A percentile compares a stretch with the other conserved stretches of the same genome.
Evolutionary conservation across 177 flowering plant genomes (phyloP).

Genomic region (Tripterygium wilfordii): DNA sequence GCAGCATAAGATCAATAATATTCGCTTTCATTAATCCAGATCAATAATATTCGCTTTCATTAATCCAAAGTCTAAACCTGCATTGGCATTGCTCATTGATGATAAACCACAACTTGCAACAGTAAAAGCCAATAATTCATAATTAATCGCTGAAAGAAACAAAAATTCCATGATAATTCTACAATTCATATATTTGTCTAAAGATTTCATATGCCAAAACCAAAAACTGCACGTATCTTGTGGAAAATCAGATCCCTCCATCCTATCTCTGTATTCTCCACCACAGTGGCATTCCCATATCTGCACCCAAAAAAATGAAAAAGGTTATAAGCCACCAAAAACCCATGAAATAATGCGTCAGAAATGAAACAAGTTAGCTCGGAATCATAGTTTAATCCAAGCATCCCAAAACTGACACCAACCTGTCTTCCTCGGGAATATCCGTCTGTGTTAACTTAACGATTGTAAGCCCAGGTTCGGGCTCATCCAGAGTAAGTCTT

Average conservation of each 20-base stretch:
- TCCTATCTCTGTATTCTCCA: constrained; percentile 96
- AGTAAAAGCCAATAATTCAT: neutral
- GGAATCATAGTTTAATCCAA: too few relatives aligned
- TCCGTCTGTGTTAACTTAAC: constrained; percentile 68
- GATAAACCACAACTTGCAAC: too few relatives aligned
- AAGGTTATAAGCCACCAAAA: neutral
- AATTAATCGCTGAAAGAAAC: constrained; percentile 1
- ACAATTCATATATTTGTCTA: neutral
- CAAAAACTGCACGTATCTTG: constrained; percentile 83
- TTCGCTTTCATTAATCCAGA: too few relatives aligned
- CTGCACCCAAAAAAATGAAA: constrained; percentile 29
- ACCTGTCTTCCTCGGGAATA: constrained; percentile 99
- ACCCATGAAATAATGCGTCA: neutral
- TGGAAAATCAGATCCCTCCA: constrained; percentile 94
- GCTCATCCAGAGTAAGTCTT: constrained; percentile 69
- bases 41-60: too few relatives aligned
- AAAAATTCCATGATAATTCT: constrained; percentile 5
- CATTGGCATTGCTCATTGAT: too few relatives aligned
- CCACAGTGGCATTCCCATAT: constrained; percentile 95
- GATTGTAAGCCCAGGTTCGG: constrained; percentile 75
- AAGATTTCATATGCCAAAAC: constrained; percentile 73
- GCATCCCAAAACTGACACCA: too few relatives aligned
- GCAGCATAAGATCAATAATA: neutral
- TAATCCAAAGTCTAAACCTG: too few relatives aligned
- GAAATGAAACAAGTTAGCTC: too few relatives aligned